Conservation (phyloP, 1,284 basidiomycete genomes). For the Stygiomarasmius scandens region DNA sequence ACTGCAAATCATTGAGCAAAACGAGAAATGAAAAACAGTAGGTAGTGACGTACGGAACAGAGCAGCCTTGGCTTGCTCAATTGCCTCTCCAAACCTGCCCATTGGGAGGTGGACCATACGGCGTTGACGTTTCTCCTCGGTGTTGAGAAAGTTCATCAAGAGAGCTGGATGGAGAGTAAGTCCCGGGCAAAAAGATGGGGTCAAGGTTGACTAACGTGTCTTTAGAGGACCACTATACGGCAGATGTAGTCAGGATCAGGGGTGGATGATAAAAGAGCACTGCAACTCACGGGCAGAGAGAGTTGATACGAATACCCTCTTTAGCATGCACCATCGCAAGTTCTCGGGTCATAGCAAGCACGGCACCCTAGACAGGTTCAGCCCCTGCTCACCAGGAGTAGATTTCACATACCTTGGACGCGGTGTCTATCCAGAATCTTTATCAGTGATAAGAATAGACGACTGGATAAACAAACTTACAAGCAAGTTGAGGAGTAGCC, state of each 20-base stretch:
- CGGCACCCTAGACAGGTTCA: constrained; percentile 68
- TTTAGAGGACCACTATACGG: constrained; percentile 80
- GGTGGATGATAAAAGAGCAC: neutral
- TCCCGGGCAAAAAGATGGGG: neutral
- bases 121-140: constrained; percentile 92
- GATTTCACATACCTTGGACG: constrained; percentile 66
- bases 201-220: constrained; percentile 64
- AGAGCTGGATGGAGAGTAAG: constrained; percentile 56
- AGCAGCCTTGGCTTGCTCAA: constrained; percentile 91
- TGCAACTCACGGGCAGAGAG: constrained; percentile 86
- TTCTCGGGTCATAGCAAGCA: constrained; percentile 97
- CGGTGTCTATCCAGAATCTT: constrained; percentile 62
- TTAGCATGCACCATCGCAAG: constrained; percentile 96
- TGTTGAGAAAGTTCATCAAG: constrained; percentile 97
- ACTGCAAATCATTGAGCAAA: constrained; percentile 44
- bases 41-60: constrained; percentile 74
- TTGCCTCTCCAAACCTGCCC: constrained; percentile 95
- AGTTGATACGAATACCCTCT: constrained; percentile 94
- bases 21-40: constrained; percentile 1
- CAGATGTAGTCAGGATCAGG: constrained; percentile 10
- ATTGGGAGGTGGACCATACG: constrained; percentile 92
- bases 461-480: no score
- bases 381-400: no score
- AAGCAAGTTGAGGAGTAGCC: constrained; percentile 94
- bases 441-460: no score